A percentile compares a stretch with the other conserved stretches of the same genome.
phyloP scores from a whole-genome alignment of 1,284 basidiomycete genomes.

The Jaminaea rosea region DNA sequence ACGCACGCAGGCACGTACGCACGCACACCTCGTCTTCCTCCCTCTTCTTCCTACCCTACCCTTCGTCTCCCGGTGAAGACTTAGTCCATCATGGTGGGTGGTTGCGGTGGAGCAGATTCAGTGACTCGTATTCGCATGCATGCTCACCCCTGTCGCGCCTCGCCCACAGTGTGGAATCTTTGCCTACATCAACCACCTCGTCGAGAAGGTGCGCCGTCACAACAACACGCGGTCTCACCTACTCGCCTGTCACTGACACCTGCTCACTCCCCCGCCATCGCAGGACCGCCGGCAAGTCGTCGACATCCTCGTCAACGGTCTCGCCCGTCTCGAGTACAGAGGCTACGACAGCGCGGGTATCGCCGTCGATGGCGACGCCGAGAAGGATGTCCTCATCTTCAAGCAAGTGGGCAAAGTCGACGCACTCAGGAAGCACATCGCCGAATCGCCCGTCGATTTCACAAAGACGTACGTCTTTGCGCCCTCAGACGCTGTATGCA shows the following conservation, averaged over 20 bases:
- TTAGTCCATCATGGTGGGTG: too few relatives aligned
- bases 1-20: too few relatives aligned
- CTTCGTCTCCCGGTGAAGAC: too few relatives aligned
- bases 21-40: too few relatives aligned
- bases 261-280: background rate
- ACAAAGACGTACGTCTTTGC: too few relatives aligned
- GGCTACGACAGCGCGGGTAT: slow-evolving; percentile 93
- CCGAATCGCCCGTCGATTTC: slow-evolving; percentile 66
- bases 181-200: slow-evolving; percentile 46
- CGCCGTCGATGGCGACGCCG: slow-evolving; percentile 85
- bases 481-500: too few relatives aligned
- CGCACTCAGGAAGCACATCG: slow-evolving; percentile 83
- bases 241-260: background rate
- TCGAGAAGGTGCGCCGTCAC: slow-evolving; percentile 36
- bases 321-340: slow-evolving; percentile 92
- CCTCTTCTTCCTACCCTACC: too few relatives aligned
- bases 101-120: too few relatives aligned
- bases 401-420: slow-evolving; percentile 99
- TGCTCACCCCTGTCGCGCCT: background rate
- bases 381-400: slow-evolving; percentile 70
- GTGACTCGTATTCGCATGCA: too few relatives aligned
- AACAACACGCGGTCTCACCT: background rate
- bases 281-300: slow-evolving; percentile 85
- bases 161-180: slow-evolving; percentile 43
- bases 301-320: slow-evolving; percentile 82